Base-by-base conservation (phyloP, 768 basidiomycete genomes). In the Mycena kentingensis region DNA sequence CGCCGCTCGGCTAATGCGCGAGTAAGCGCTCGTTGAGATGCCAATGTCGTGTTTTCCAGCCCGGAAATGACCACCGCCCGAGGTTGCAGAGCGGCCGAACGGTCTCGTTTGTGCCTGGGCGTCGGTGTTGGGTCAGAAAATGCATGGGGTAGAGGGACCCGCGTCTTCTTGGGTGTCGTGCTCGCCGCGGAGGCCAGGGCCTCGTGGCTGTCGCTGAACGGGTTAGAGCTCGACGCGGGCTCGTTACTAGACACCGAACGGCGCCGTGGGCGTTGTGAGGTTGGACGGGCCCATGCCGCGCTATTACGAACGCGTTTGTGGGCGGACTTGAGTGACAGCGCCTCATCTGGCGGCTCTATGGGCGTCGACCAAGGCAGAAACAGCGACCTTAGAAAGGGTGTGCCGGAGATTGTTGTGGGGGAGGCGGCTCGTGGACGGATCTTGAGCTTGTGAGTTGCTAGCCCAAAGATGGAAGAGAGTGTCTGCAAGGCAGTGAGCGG, bases 11-110 rank as follows among this genome's bases (percentile, higher is more conserved):
- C 60, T 36, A 91, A 67, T 1, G 80, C 80, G 31, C 70, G 70
- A 3, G 79, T 65, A 25, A 91, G 67, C 2, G 83, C 75, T 28
- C 82, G 72, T 60, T 91, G 90, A 5, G 79, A 79, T 1, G 76
- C 63, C 13, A 76, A 51, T 41, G 68, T 73, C 1, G 83, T 77
- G 61, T 83, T 68, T 62, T 91, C 88, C n/a, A 92, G 75, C 0
- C 87, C 86, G 3, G 87, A 81, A 6, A 89, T 65, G 3, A 90
- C 85, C 3, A 91, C 68, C 3, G 81, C 88, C 43, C 75, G 72
- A 2, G 89, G 86, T 70, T 74, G 60, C 51, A 75, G 19, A 70
- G 55, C 21, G 51, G 55, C 16, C 59, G 55, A 31, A 16, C 59
- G 51, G 42, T 59, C 56, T 31, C 55, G 54, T 18, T 62, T 60